Conservation (phyloP, 164 flowering plant species). For the Tetrastigma voinierianum region DNA sequence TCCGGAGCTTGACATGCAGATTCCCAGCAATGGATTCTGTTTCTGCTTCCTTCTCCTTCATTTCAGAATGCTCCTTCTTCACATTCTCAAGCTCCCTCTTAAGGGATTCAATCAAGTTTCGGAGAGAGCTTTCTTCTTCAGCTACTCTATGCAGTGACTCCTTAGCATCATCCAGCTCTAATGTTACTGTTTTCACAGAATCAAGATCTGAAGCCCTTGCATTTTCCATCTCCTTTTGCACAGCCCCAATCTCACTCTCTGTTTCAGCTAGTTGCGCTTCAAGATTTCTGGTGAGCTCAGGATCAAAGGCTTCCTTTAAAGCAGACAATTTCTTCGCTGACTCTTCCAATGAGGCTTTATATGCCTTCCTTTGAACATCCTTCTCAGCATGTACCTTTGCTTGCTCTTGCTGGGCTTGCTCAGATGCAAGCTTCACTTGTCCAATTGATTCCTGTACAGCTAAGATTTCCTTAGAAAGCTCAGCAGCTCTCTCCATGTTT, state of each 20-base stretch:
- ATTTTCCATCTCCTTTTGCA: slow-evolving; percentile 57
- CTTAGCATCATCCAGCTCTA: slow-evolving; percentile 80
- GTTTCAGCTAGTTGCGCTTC: slow-evolving; percentile 56
- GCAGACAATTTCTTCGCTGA: slow-evolving; percentile 48
- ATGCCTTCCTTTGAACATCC: slow-evolving; percentile 47
- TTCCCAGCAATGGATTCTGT: slow-evolving; percentile 72
- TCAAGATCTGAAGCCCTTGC: slow-evolving; percentile 66
- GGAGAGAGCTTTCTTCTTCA: slow-evolving; percentile 70
- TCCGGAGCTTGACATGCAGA: slow-evolving; percentile 71
- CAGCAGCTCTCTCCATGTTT: slow-evolving; percentile 51
- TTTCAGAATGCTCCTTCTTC: slow-evolving; percentile 69
- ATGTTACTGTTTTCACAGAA: slow-evolving; percentile 54
- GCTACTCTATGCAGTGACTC: slow-evolving; percentile 67
- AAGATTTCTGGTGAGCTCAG: slow-evolving; percentile 42
- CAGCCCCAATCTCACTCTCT: slow-evolving; percentile 37
- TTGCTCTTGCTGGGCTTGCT: slow-evolving; percentile 64
- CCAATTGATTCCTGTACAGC: slow-evolving; percentile 51
- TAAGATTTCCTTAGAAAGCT: slow-evolving; percentile 68
- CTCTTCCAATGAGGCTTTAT: slow-evolving; percentile 56
- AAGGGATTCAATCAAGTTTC: slow-evolving; percentile 61
- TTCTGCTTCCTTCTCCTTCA: slow-evolving; percentile 80
- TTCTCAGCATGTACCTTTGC: slow-evolving; percentile 56
- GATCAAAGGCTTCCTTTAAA: slow-evolving; percentile 57
- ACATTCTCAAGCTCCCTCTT: slow-evolving; percentile 68
- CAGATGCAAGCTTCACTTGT: slow-evolving; percentile 61